Percentiles rank a stretch among this genome's conserved stretches.
Evolutionary conservation across 2,329 filamentous ascomycete species (phyloP).

Genomic region (Diplocarpon rosae): DNA sequence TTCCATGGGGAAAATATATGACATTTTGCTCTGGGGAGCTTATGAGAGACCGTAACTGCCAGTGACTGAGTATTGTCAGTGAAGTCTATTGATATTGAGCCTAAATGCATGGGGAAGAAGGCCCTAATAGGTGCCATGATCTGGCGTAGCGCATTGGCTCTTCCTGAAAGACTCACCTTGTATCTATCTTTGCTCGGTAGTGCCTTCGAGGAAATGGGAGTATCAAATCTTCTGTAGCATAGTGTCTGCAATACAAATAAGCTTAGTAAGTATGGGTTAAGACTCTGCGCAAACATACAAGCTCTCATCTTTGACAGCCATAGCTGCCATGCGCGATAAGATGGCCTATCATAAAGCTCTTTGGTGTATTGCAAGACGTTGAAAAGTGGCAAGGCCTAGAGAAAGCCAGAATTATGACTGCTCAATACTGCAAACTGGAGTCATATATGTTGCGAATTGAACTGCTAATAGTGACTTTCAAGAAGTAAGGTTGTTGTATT

Average conservation of each 20-base stretch:
- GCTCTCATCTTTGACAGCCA: constrained; percentile 45
- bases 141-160: background rate
- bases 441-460: too few relatives aligned
- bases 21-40: constrained; percentile 65
- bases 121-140: too few relatives aligned
- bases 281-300: constrained; percentile 31
- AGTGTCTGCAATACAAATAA: constrained; percentile 37
- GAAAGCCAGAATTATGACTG: background rate
- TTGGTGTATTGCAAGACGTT: constrained; percentile 3
- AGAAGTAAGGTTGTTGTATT: too few relatives aligned
- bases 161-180: constrained; percentile 39
- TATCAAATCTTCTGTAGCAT: constrained; percentile 55
- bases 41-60: constrained; percentile 83
- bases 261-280: background rate
- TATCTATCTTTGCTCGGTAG: constrained; percentile 55
- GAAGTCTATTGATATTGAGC: background rate
- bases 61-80: constrained; percentile 45
- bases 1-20: constrained; percentile 75
- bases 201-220: constrained; percentile 50
- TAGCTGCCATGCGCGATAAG: constrained; percentile 29
- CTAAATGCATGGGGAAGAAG: too few relatives aligned
- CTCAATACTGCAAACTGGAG: too few relatives aligned
- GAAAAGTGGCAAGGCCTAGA: background rate
- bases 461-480: too few relatives aligned
- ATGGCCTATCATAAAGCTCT: constrained; percentile 22